Percentiles rank a stretch among this genome's conserved stretches.
Conservation (phyloP, 345 rosid genomes). For the Sonneratia alba region DNA sequence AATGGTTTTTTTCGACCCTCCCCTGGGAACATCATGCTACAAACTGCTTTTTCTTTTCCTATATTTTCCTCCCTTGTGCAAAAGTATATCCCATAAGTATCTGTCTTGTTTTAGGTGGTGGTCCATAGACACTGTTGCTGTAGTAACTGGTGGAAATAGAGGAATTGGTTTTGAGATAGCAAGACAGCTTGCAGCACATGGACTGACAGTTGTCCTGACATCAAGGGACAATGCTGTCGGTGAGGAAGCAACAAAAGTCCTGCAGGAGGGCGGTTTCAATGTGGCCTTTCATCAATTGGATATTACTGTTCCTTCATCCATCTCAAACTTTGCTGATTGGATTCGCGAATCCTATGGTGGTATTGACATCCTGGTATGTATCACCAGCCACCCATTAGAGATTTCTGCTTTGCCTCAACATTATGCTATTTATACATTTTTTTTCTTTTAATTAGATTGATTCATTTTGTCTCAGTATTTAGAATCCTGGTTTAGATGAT, state of each 20-base stretch:
- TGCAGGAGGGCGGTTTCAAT: conserved; percentile 73
- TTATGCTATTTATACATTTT: neutral
- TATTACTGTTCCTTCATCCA: conserved; percentile 48
- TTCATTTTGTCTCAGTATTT: neutral
- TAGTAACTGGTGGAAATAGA: conserved; percentile 85
- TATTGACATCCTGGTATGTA: conserved; percentile 58
- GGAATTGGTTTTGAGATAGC: conserved; percentile 92
- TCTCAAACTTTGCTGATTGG: conserved; percentile 54
- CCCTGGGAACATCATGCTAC: too few relatives aligned
- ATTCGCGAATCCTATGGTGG: conserved; percentile 50
- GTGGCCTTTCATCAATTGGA: conserved; percentile 79
- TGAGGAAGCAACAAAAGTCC: conserved; percentile 64
- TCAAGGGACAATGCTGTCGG: conserved; percentile 71
- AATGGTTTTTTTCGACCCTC: neutral
- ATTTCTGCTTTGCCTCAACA: neutral
- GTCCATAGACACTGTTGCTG: conserved; percentile 76
- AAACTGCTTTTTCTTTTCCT: too few relatives aligned
- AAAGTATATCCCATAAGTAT: neutral
- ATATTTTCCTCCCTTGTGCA: too few relatives aligned
- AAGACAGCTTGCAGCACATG: conserved; percentile 81
- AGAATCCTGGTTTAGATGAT: neutral
- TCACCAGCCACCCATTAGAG: neutral
- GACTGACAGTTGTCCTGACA: conserved; percentile 65
- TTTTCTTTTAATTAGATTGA: neutral
- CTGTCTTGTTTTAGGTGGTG: conserved; percentile 57